A percentile compares a stretch with the other conserved stretches of the same genome.
These are phyloP conservation scores for Termitomyces sp. DNA, from an alignment of 768 basidiomycete genomes.

Conservation along the genomic window DNA sequence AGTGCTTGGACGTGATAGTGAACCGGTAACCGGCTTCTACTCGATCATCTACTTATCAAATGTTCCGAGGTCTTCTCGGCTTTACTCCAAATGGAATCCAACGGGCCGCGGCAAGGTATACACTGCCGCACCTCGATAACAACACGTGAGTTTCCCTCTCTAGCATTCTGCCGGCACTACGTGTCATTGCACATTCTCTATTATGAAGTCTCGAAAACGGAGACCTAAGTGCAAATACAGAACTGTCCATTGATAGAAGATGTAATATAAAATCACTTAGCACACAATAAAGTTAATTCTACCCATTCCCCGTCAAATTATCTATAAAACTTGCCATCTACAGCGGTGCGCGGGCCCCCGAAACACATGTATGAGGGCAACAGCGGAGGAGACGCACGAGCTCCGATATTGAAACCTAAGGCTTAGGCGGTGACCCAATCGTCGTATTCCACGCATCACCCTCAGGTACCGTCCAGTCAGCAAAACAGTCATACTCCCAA, in stretches of 20 bases:
- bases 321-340: not conserved
- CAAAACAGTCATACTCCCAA: slow-evolving; percentile 72
- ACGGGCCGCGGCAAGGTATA: too few species aligned
- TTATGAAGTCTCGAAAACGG: slow-evolving; percentile 14
- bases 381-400: too few species aligned
- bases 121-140: too few species aligned
- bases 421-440: slow-evolving; percentile 54
- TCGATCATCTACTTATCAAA: too few species aligned
- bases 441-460: slow-evolving; percentile 70
- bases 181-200: too few species aligned
- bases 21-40: too few species aligned
- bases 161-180: not conserved
- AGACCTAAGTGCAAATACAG: not conserved
- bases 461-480: slow-evolving; percentile 66
- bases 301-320: not conserved
- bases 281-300: not conserved
- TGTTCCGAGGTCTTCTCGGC: too few species aligned
- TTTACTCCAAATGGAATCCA: too few species aligned
- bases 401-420: not conserved
- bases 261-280: not conserved
- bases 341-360: not conserved
- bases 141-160: too few species aligned
- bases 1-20: too few species aligned
- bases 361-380: slow-evolving; percentile 9
- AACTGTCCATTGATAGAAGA: not conserved